These are phyloP conservation scores for Fibroporia radiculosa DNA, from an alignment of 768 basidiomycete species.

Conservation along the genomic window DNA sequence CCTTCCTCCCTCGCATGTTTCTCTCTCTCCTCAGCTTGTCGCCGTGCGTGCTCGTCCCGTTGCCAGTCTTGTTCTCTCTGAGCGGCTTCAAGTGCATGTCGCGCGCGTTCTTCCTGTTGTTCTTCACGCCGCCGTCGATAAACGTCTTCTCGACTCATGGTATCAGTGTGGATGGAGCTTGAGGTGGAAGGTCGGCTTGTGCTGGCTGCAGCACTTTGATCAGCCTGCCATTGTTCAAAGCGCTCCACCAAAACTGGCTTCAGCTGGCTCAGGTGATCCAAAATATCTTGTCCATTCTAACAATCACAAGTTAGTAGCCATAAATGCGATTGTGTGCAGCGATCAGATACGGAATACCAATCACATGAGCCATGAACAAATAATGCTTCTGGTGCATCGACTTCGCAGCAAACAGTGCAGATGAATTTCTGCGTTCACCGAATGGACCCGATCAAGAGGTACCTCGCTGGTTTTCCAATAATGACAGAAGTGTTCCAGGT, in stretches of 20 bases:
- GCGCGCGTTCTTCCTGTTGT: slow-evolving; percentile 27
- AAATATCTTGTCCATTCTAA: slow-evolving; percentile 71
- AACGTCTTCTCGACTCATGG: slow-evolving; percentile 17
- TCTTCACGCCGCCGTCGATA: slow-evolving; percentile 23
- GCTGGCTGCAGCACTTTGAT: slow-evolving; percentile 5
- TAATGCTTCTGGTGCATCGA: no score
- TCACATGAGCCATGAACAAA: no score
- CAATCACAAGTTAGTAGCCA: no score
- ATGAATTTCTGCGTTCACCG: no score
- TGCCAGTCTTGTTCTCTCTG: slow-evolving; percentile 28
- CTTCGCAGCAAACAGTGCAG: no score
- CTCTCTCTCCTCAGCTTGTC: slow-evolving; percentile 17
- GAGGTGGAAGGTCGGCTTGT: slow-evolving; percentile 12
- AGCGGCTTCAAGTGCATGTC: slow-evolving; percentile 30
- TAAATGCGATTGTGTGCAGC: no score
- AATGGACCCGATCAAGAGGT: no score
- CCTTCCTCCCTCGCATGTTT: slow-evolving; percentile 14
- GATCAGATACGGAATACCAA: no score
- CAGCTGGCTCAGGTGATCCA: slow-evolving; percentile 55
- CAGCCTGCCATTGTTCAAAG: slow-evolving; percentile 49
- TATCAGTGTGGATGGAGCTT: slow-evolving; percentile 7
- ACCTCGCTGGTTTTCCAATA: no score
- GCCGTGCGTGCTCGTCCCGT: slow-evolving; percentile 18
- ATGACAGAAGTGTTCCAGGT: no score
- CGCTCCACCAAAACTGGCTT: slow-evolving; percentile 58